Percentiles rank a stretch among this genome's conserved stretches.
phyloP scores from a whole-genome alignment of 2,329 filamentous ascomycete species.

The Pseudogymnoascus sp. region DNA sequence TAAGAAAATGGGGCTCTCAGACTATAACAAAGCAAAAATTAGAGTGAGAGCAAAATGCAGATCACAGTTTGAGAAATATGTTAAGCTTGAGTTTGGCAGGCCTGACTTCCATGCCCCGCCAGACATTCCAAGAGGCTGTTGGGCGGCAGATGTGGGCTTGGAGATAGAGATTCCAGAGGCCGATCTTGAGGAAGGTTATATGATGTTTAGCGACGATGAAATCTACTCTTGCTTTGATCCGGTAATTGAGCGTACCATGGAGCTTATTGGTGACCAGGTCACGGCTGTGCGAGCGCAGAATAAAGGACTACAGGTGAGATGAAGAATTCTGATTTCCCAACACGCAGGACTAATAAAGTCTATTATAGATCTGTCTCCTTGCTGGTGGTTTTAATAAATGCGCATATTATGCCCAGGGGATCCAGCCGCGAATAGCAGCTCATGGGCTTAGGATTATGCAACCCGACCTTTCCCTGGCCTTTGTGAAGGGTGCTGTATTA shows the following conservation, averaged over 20 bases:
- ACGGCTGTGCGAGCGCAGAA: neutral
- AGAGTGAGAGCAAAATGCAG: neutral
- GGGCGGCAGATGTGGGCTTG: neutral
- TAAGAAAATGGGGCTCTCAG: neutral
- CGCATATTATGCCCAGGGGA: neutral
- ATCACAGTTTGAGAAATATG: neutral
- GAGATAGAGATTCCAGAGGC: neutral
- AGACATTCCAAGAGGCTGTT: neutral
- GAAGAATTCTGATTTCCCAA: neutral
- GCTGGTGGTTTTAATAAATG: neutral
- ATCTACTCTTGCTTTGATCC: neutral
- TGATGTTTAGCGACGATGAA: neutral
- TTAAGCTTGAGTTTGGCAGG: neutral
- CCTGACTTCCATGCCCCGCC: neutral
- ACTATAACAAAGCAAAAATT: neutral
- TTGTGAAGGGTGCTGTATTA: neutral
- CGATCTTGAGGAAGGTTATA: neutral
- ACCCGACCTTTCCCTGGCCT: neutral
- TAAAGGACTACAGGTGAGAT: neutral
- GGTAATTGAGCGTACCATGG: neutral
- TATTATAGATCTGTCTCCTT: neutral
- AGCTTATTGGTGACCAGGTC: neutral
- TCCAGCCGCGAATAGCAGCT: neutral
- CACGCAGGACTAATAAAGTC: neutral
- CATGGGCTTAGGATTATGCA: neutral